phyloP scores from a whole-genome alignment of 2,329 filamentous ascomycete genomes.

The Myriosclerotinia scirpicola region DNA sequence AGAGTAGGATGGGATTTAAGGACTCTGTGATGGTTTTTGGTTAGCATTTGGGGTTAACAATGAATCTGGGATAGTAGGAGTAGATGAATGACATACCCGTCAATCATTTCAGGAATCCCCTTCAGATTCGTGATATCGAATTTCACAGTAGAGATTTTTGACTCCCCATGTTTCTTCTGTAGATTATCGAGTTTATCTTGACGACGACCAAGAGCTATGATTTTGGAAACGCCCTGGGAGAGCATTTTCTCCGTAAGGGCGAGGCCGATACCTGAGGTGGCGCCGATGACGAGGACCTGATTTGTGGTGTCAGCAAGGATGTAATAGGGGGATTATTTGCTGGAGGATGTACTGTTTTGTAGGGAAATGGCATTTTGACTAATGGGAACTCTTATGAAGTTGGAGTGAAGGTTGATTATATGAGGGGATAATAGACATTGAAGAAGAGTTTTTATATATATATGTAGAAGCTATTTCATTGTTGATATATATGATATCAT shows the following conservation, averaged over 20 bases:
- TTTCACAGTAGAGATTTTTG: not conserved
- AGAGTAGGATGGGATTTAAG: constrained; percentile 27
- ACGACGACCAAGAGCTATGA: constrained; percentile 56
- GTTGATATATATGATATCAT: not conserved
- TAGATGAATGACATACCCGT: not conserved
- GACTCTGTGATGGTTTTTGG: not conserved
- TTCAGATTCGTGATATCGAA: constrained; percentile 25
- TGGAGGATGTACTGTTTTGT: not conserved
- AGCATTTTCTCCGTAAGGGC: constrained; percentile 48
- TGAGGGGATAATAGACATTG: too few species aligned
- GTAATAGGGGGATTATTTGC: not conserved
- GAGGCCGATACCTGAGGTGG: constrained; percentile 55
- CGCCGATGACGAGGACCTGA: constrained; percentile 54
- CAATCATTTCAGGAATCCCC: constrained; percentile 5
- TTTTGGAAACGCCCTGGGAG: constrained; percentile 47
- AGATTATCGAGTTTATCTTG: constrained; percentile 45
- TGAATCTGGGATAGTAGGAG: too few species aligned
- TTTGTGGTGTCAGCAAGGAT: constrained; percentile 36
- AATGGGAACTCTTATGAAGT: not conserved
- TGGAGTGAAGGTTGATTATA: not conserved
- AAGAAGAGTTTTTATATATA: not conserved
- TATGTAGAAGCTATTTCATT: not conserved
- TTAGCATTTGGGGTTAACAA: not conserved
- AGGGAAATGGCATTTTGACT: constrained; percentile 2
- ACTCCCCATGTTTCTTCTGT: constrained; percentile 37